phyloP scores from a whole-genome alignment of 805 yeast species.

The Saccharomycopsis sp. region DNA sequence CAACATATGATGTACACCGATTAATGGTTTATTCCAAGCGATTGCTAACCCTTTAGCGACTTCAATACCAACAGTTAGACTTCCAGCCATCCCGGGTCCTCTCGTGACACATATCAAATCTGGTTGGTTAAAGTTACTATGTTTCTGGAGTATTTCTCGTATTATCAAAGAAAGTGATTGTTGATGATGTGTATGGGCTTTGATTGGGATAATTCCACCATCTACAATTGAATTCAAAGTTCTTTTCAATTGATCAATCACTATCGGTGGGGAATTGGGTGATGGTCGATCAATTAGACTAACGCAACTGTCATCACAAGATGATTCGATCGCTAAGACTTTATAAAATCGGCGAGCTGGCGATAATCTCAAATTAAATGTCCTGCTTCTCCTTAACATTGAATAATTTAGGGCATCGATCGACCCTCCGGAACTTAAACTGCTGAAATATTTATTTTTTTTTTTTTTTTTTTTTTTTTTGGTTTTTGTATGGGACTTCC shows the following conservation, averaged over 20 bases:
- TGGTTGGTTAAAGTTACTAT: constrained; percentile 23
- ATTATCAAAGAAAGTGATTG: constrained; percentile 46
- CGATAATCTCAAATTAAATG: too few species aligned
- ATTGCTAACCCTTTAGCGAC: constrained; percentile 77
- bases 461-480: too few species aligned
- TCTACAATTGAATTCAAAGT: constrained; percentile 58
- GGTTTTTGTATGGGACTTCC: too few species aligned
- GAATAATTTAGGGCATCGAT: too few species aligned
- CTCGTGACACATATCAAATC: constrained; percentile 84
- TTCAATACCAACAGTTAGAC: constrained; percentile 74
- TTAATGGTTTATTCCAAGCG: constrained; percentile 69
- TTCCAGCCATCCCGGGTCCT: constrained; percentile 96
- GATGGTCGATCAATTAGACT: constrained; percentile 55
- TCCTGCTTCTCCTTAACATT: too few species aligned
- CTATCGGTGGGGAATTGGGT: constrained; percentile 26
- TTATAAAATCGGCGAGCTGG: constrained; percentile 43
- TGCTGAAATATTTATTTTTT: too few species aligned
- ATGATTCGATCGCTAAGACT: constrained; percentile 83
- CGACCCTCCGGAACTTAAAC: too few species aligned
- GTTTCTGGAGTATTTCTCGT: constrained; percentile 34
- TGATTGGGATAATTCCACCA: constrained; percentile 88
- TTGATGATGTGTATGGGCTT: constrained; percentile 78
- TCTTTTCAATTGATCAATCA: constrained; percentile 51
- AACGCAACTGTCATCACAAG: constrained; percentile 94
- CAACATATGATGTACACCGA: constrained; percentile 95